These are phyloP conservation scores for Epichloe brachyelytri DNA, from an alignment of 2,329 filamentous ascomycete genomes.

Conservation along the genomic window DNA sequence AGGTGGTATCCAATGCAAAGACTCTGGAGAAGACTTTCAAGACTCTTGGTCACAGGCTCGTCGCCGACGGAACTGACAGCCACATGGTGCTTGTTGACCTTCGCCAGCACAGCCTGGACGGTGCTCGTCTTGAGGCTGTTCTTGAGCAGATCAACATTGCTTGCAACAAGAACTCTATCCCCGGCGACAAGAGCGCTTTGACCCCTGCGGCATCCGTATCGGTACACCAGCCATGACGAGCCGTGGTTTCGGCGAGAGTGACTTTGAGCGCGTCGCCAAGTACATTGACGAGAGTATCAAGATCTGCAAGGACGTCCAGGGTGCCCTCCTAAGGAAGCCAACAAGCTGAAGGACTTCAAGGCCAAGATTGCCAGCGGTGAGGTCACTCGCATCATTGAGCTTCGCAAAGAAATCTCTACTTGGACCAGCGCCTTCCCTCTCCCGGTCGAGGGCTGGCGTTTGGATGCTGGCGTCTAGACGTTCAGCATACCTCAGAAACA, in stretches of 20 bases:
- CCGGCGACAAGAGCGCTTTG: slow-evolving; percentile 92
- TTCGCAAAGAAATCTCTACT: slow-evolving; percentile 77
- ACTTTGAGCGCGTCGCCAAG: slow-evolving; percentile 78
- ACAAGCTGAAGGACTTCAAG: slow-evolving; percentile 99
- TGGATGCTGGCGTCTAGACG: slow-evolving; percentile 43
- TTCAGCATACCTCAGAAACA: background rate
- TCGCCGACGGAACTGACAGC: slow-evolving; percentile 90
- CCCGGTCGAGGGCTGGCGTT: slow-evolving; percentile 63
- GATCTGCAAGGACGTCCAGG: slow-evolving; percentile 81
- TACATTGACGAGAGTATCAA: slow-evolving; percentile 88
- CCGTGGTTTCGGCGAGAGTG: slow-evolving; percentile 80
- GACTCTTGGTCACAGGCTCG: slow-evolving; percentile 83
- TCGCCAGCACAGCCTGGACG: slow-evolving; percentile 74
- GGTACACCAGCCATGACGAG: slow-evolving; percentile 96
- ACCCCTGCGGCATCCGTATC: slow-evolving; percentile 88
- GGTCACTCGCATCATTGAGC: slow-evolving; percentile 66
- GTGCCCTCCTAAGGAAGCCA: slow-evolving; percentile 78
- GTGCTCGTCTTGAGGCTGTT: slow-evolving; percentile 88
- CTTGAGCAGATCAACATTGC: slow-evolving; percentile 98
- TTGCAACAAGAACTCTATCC: slow-evolving; percentile 99
- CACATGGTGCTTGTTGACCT: slow-evolving; percentile 96
- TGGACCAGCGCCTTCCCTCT: slow-evolving; percentile 91
- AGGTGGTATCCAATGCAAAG: slow-evolving; percentile 89
- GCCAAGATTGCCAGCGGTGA: slow-evolving; percentile 70
- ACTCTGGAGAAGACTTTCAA: slow-evolving; percentile 75